Percentiles rank a stretch among this genome's conserved stretches.
phyloP scores from a whole-genome alignment of 768 basidiomycete genomes.

The Glaciozyma antarctica region DNA sequence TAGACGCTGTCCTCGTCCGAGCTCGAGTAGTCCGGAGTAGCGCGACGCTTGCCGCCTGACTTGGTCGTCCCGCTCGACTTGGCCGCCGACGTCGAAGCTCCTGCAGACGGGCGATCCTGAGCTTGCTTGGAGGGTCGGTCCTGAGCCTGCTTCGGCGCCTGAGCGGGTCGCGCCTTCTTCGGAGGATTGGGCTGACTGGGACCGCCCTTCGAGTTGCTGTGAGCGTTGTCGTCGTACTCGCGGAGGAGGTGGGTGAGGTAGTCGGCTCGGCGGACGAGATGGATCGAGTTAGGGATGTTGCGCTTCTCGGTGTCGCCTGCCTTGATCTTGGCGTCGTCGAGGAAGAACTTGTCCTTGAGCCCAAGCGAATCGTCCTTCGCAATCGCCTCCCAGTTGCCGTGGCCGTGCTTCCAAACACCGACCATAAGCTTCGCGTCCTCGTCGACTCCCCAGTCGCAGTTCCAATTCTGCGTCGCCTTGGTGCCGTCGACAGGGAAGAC shows the following conservation, averaged over 20 bases:
- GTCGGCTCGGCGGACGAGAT: constrained; percentile 92
- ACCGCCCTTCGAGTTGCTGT: background rate
- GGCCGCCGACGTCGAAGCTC: background rate
- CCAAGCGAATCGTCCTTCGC: constrained; percentile 74
- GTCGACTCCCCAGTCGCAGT: constrained; percentile 81
- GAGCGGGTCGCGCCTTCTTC: background rate
- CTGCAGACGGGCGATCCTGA: background rate
- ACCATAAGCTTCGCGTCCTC: constrained; percentile 93
- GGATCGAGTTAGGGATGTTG: constrained; percentile 85
- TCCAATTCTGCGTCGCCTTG: constrained; percentile 90
- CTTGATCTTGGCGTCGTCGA: constrained; percentile 87
- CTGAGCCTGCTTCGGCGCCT: background rate
- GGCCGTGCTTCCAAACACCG: constrained; percentile 85
- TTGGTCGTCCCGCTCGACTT: background rate
- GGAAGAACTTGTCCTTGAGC: constrained; percentile 87
- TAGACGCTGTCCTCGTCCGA: constrained; percentile 74
- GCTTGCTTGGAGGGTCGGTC: background rate
- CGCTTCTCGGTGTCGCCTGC: constrained; percentile 48
- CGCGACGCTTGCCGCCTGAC: constrained; percentile 57
- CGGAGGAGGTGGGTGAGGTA: constrained; percentile 74
- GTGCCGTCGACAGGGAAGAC: constrained; percentile 82
- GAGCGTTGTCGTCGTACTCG: constrained; percentile 65
- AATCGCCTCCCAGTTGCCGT: constrained; percentile 95
- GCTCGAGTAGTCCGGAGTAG: constrained; percentile 93
- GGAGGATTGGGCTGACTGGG: background rate